phyloP scores from a whole-genome alignment of 371 early-diverging fungal genomes.

The Encephalitozoon hellem region DNA sequence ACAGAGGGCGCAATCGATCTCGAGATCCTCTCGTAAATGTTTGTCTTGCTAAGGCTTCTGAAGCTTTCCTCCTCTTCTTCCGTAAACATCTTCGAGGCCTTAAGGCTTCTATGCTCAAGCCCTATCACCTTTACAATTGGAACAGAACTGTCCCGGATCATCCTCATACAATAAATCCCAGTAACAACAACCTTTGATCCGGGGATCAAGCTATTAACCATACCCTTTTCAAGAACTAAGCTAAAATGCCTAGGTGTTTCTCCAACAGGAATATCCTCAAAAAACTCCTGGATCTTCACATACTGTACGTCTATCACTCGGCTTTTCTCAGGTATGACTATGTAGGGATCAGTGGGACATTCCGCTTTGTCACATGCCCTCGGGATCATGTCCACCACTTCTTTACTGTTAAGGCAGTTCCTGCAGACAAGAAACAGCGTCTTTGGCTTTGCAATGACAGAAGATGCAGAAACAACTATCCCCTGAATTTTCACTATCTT shows the following conservation, averaged over 20 bases:
- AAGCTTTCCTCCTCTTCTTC: slow-evolving; percentile 81
- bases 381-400: slow-evolving; percentile 66
- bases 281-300: slow-evolving; percentile 90
- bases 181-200: slow-evolving; percentile 83
- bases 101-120: slow-evolving; percentile 28
- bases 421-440: slow-evolving; percentile 56
- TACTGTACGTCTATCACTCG: slow-evolving; percentile 89
- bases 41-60: slow-evolving; percentile 70
- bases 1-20: slow-evolving; percentile 57
- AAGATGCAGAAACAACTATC: slow-evolving; percentile 84
- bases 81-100: slow-evolving; percentile 66
- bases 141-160: slow-evolving; percentile 35
- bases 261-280: slow-evolving; percentile 92
- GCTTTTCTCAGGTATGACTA: slow-evolving; percentile 84
- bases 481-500: slow-evolving; percentile 86
- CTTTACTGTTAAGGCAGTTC: slow-evolving; percentile 53
- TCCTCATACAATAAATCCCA: slow-evolving; percentile 82
- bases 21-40: slow-evolving; percentile 69
- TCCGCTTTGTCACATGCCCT: slow-evolving; percentile 55
- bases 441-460: slow-evolving; percentile 60
- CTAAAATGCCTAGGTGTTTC: slow-evolving; percentile 90
- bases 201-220: slow-evolving; percentile 81
- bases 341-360: slow-evolving; percentile 75
- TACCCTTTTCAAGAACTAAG: slow-evolving; percentile 72
- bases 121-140: slow-evolving; percentile 43